phyloP scores from a whole-genome alignment of 1,284 basidiomycete species.

The Pascua guehoae region DNA sequence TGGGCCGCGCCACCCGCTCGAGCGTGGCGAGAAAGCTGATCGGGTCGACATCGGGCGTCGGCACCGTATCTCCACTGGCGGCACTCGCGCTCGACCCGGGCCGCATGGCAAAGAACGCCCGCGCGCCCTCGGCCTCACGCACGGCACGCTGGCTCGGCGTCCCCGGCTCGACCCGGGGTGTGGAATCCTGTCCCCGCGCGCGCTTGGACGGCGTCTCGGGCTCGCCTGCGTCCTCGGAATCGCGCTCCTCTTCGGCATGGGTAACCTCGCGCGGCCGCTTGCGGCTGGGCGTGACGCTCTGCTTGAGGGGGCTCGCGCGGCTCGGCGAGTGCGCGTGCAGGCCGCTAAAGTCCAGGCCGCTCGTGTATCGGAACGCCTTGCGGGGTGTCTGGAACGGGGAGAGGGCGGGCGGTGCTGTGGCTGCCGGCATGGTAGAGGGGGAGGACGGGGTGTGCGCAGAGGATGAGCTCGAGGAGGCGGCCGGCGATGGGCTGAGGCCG shows the following conservation, averaged over 20 bases:
- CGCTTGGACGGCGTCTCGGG: not conserved
- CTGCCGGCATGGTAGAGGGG: too few relatives aligned
- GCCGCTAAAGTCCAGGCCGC: slow-evolving; percentile 27
- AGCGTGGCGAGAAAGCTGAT: not conserved
- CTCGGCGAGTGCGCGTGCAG: slow-evolving; percentile 22
- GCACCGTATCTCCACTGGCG: slow-evolving; percentile 8
- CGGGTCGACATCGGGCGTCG: not conserved
- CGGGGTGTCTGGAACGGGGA: slow-evolving; percentile 32
- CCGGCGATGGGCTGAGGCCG: too few relatives aligned
- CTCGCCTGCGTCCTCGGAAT: not conserved
- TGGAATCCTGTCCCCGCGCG: not conserved
- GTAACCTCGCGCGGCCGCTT: not conserved
- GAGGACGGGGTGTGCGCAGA: too few relatives aligned
- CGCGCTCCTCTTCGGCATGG: not conserved
- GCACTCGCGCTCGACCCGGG: slow-evolving; percentile 18
- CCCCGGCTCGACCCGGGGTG: too few relatives aligned
- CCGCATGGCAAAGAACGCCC: slow-evolving; percentile 40
- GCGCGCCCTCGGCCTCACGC: slow-evolving; percentile 19
- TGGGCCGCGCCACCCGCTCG: not conserved
- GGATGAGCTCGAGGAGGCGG: too few relatives aligned
- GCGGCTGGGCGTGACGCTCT: slow-evolving; percentile 23
- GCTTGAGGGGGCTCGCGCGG: slow-evolving; percentile 24
- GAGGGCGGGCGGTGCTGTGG: too few relatives aligned
- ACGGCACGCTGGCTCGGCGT: too few relatives aligned
- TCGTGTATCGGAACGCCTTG: slow-evolving; percentile 34